Evolutionary conservation across 495 filamentous ascomycete species (phyloP).

Genomic region (Cairneyella variabilis): DNA sequence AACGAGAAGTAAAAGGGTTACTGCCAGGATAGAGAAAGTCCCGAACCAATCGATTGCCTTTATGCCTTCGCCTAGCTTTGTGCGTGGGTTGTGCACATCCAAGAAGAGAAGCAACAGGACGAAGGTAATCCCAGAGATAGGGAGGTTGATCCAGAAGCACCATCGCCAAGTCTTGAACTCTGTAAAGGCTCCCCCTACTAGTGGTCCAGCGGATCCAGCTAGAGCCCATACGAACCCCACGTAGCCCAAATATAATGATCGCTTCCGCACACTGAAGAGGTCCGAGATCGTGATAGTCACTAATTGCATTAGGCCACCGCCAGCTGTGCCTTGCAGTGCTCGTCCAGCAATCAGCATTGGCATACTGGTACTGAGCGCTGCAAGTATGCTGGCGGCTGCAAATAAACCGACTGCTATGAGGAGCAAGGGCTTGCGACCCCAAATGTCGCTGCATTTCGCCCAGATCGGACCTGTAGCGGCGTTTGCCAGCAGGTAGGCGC

Average conservation of each 20-base stretch:
- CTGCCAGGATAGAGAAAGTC: constrained; percentile 56
- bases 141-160: constrained; percentile 48
- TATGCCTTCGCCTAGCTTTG: constrained; percentile 45
- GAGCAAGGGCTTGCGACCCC: constrained; percentile 70
- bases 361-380: constrained; percentile 59
- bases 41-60: constrained; percentile 49
- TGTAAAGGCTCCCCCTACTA: constrained; percentile 69
- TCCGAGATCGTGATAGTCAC: constrained; percentile 76
- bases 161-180: constrained; percentile 31
- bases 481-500: constrained; percentile 52
- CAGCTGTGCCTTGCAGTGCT: constrained; percentile 70
- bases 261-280: constrained; percentile 37
- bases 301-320: constrained; percentile 69
- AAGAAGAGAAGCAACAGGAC: constrained; percentile 54
- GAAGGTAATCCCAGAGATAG: constrained; percentile 48
- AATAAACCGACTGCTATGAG: constrained; percentile 64
- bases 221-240: constrained; percentile 66
- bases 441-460: constrained; percentile 60
- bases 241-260: constrained; percentile 28
- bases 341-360: constrained; percentile 68
- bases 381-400: constrained; percentile 56
- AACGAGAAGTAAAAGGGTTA: constrained; percentile 67
- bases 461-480: constrained; percentile 40
- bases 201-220: constrained; percentile 62
- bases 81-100: constrained; percentile 59